Evolutionary conservation across 129 eudicot species (phyloP).

Genomic region (Centaurea solstitialis): DNA sequence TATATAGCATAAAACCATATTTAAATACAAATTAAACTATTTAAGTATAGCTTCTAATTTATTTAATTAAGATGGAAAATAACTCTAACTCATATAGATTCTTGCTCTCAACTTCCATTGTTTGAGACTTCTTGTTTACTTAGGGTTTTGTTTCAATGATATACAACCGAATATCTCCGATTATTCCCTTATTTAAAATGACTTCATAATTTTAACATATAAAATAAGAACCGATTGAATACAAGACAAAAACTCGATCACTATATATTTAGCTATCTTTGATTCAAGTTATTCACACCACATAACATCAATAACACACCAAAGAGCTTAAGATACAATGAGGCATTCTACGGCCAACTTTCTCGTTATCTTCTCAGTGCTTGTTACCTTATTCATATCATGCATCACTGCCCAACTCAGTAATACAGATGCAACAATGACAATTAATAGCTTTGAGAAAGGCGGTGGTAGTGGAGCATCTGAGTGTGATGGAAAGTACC

Average conservation of each 20-base stretch:
- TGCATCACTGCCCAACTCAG: neutral
- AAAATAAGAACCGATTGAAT: no score
- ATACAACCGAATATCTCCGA: neutral
- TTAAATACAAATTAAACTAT: no score
- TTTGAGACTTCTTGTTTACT: no score
- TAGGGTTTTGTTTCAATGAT: no score
- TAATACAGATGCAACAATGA: conserved; percentile 8
- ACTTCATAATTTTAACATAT: neutral
- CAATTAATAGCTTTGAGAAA: conserved; percentile 20
- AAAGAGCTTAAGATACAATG: neutral
- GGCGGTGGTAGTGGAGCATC: conserved; percentile 27
- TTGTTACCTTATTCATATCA: neutral
- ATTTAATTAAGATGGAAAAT: no score
- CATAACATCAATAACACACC: neutral
- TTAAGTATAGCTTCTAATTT: no score
- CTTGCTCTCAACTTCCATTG: neutral
- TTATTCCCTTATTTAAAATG: neutral
- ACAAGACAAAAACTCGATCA: neutral
- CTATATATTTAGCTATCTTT: neutral
- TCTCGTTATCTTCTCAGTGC: neutral
- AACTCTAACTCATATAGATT: neutral
- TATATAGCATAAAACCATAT: no score
- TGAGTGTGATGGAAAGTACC: conserved; percentile 31
- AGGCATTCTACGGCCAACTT: neutral
- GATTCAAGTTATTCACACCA: neutral